phyloP scores from a whole-genome alignment of 1,284 basidiomycete genomes.

The Singerocomus inundabilis region DNA sequence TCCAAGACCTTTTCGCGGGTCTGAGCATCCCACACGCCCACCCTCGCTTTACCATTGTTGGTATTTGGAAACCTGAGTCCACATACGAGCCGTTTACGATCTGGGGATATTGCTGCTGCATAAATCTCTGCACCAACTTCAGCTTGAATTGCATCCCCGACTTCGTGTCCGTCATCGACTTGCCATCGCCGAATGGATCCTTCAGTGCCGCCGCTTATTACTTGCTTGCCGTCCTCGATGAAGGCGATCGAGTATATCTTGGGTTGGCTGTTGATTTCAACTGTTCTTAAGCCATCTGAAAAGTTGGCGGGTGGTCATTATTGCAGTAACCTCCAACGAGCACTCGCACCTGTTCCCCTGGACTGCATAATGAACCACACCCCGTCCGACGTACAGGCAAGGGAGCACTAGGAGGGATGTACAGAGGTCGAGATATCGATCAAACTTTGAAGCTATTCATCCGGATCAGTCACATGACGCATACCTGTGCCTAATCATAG shows the following conservation, averaged over 20 bases:
- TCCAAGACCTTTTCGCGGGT: background rate
- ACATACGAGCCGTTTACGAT: slow-evolving; percentile 11
- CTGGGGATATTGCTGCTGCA: slow-evolving; percentile 1
- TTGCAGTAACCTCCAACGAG: too few relatives aligned
- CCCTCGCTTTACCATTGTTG: background rate
- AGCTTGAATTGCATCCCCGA: background rate
- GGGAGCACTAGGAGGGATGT: too few relatives aligned
- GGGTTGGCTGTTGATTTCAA: background rate
- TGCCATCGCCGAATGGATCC: background rate
- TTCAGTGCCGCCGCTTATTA: background rate
- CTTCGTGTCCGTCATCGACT: background rate
- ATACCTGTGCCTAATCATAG: too few relatives aligned
- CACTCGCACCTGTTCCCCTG: too few relatives aligned
- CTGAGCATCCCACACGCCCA: slow-evolving; percentile 2
- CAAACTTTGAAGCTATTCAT: too few relatives aligned
- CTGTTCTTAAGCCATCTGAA: background rate
- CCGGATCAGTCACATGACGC: too few relatives aligned
- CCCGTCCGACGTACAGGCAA: too few relatives aligned
- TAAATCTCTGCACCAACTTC: background rate
- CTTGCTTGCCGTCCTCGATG: background rate
- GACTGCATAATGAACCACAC: too few relatives aligned
- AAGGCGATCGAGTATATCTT: background rate
- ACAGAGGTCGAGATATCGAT: too few relatives aligned
- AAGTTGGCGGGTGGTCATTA: background rate
- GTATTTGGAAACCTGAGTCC: background rate